Percentiles rank a stretch among this genome's conserved stretches.
phyloP scores from a whole-genome alignment of 1,139 yeast species.

The Petasospora fabianii region DNA sequence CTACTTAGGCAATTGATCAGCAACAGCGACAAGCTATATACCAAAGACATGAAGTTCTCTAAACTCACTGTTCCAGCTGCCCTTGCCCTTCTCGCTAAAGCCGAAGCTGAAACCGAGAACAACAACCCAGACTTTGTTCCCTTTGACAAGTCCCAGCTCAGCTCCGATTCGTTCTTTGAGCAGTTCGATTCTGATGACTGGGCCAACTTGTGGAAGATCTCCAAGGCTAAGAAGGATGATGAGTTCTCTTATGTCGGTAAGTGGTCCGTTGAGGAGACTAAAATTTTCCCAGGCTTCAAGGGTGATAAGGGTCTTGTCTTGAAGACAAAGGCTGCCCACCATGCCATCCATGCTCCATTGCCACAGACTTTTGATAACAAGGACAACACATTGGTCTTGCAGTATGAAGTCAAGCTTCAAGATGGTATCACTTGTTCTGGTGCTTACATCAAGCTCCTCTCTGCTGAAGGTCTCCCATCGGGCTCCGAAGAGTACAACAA shows the following conservation, averaged over 20 bases:
- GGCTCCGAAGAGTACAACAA: constrained; percentile 47
- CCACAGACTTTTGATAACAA: constrained; percentile 52
- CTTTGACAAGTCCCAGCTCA: constrained; percentile 28
- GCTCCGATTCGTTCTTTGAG: constrained; percentile 55
- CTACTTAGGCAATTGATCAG: too few relatives aligned
- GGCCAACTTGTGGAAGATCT: constrained; percentile 58
- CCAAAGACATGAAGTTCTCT: constrained; percentile 25
- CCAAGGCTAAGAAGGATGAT: constrained; percentile 53
- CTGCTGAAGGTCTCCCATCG: constrained; percentile 43
- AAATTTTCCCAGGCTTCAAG: constrained; percentile 50
- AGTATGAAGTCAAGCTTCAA: constrained; percentile 85
- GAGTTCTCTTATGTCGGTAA: constrained; percentile 60
- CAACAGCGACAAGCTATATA: too few relatives aligned
- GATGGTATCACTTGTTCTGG: constrained; percentile 81
- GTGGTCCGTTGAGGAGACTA: constrained; percentile 68
- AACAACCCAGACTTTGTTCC: constrained; percentile 33
- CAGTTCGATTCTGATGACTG: constrained; percentile 52
- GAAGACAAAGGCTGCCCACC: constrained; percentile 71
- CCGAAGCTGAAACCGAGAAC: constrained; percentile 7
- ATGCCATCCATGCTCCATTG: constrained; percentile 67
- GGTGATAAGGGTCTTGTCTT: constrained; percentile 74
- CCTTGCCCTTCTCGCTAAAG: constrained; percentile 19
- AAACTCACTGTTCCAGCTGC: constrained; percentile 24
- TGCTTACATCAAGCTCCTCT: constrained; percentile 74
- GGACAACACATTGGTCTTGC: constrained; percentile 68